Percentiles rank a stretch among this genome's conserved stretches.
These are phyloP conservation scores for Dioscorea dumetorum DNA, from an alignment of 106 monocot genomes.

Conservation along the genomic window DNA sequence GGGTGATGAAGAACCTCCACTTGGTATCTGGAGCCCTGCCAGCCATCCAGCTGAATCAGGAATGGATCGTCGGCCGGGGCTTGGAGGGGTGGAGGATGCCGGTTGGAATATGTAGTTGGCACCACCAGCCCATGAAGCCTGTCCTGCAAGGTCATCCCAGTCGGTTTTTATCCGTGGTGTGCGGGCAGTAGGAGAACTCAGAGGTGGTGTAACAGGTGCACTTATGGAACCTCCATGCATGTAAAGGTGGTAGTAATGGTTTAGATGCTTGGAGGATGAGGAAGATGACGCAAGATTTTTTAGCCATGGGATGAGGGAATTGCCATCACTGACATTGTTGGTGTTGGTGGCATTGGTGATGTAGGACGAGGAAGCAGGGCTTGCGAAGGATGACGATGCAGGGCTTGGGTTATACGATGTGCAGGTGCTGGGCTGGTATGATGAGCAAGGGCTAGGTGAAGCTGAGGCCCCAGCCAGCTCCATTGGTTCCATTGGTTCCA, in stretches of 20 bases:
- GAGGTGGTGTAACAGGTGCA: slow-evolving; percentile 66
- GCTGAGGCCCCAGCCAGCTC: slow-evolving; percentile 51
- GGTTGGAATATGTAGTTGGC: slow-evolving; percentile 8
- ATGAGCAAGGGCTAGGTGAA: slow-evolving; percentile 69
- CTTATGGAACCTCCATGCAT: slow-evolving; percentile 60
- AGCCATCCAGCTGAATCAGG: slow-evolving; percentile 29
- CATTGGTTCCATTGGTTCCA: slow-evolving; percentile 26
- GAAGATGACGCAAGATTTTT: slow-evolving; percentile 69
- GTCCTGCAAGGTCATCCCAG: slow-evolving; percentile 40
- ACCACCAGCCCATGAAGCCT: slow-evolving; percentile 29
- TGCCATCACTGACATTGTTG: slow-evolving; percentile 21
- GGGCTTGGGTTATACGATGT: slow-evolving; percentile 67
- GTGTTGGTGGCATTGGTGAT: slow-evolving; percentile 22
- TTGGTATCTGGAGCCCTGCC: slow-evolving; percentile 17
- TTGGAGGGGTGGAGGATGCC: slow-evolving; percentile 31
- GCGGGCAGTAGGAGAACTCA: slow-evolving; percentile 52
- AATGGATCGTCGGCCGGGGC: slow-evolving; percentile 27
- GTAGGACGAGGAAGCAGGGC: slow-evolving; percentile 61
- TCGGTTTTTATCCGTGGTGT: slow-evolving; percentile 46
- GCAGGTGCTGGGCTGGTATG: slow-evolving; percentile 67
- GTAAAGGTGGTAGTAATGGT: slow-evolving; percentile 45
- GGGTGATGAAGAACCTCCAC: slow-evolving; percentile 37
- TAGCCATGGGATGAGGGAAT: slow-evolving; percentile 78
- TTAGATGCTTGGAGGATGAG: slow-evolving; percentile 18
- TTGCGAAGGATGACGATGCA: slow-evolving; percentile 52